Conservation (phyloP, 2,329 filamentous ascomycete species). For the Colletotrichum navitas region DNA sequence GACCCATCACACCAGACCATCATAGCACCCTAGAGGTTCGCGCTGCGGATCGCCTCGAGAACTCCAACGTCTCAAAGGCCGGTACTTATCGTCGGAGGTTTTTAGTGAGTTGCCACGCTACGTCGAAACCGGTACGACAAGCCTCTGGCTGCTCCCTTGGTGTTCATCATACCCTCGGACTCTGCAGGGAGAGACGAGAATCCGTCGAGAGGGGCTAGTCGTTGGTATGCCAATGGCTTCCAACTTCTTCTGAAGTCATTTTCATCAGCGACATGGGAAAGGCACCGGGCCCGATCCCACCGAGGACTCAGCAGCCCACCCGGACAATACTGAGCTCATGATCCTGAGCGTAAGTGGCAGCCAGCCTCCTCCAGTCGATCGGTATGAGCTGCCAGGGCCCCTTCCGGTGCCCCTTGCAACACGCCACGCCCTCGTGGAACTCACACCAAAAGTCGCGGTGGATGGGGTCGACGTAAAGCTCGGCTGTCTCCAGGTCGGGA, state of each 20-base stretch:
- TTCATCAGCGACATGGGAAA: background rate
- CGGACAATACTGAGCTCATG: constrained; percentile 42
- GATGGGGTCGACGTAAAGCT: constrained; percentile 52
- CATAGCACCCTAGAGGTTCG: background rate
- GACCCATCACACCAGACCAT: background rate
- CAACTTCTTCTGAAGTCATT: background rate
- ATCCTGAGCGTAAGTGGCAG: constrained; percentile 44
- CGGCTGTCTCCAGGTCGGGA: constrained; percentile 57
- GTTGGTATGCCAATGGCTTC: no score
- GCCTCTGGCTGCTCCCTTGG: background rate
- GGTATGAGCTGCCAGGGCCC: constrained; percentile 44
- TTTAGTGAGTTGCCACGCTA: background rate
- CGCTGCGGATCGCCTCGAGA: background rate
- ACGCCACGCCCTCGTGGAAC: constrained; percentile 52
- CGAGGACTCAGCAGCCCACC: constrained; percentile 23
- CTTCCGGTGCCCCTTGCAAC: constrained; percentile 28
- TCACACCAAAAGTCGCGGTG: constrained; percentile 57
- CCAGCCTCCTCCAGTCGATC: constrained; percentile 51
- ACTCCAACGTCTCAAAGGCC: background rate
- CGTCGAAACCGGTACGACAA: background rate
- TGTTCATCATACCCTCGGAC: background rate
- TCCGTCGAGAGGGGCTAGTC: background rate
- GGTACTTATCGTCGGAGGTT: background rate
- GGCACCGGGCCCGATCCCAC: background rate
- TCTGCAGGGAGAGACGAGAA: background rate